These are phyloP conservation scores for Lipomyces spencermartinsiae DNA, from an alignment of 805 yeast genomes.

Conservation along the genomic window DNA sequence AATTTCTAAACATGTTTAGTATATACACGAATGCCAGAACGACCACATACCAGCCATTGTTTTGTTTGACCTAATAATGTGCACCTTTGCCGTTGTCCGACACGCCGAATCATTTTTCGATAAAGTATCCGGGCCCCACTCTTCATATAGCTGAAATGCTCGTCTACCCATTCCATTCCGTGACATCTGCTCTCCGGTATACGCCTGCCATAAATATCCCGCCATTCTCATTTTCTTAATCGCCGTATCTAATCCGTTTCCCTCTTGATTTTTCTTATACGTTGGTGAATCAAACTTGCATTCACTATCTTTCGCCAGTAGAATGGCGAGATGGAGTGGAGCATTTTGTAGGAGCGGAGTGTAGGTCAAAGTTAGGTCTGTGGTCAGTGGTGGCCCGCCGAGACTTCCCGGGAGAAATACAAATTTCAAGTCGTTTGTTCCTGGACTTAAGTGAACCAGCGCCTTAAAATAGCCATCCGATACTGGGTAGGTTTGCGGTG, in stretches of 20 bases:
- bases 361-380: slow-evolving; percentile 52
- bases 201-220: slow-evolving; percentile 88
- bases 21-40: background rate
- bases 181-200: slow-evolving; percentile 87
- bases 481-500: slow-evolving; percentile 74
- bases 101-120: slow-evolving; percentile 53
- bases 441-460: slow-evolving; percentile 70
- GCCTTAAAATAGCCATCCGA: slow-evolving; percentile 77
- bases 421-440: slow-evolving; percentile 64
- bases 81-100: slow-evolving; percentile 76
- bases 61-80: slow-evolving; percentile 69
- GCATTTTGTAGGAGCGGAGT: slow-evolving; percentile 67
- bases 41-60: slow-evolving; percentile 54
- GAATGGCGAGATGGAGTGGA: slow-evolving; percentile 79
- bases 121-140: slow-evolving; percentile 60
- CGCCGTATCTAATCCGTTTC: slow-evolving; percentile 72
- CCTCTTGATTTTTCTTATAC: slow-evolving; percentile 57
- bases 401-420: slow-evolving; percentile 42
- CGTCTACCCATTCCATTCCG: slow-evolving; percentile 78
- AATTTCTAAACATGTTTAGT: slow-evolving; percentile 53
- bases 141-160: slow-evolving; percentile 77
- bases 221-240: slow-evolving; percentile 77
- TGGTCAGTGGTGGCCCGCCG: background rate
- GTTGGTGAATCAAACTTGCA: slow-evolving; percentile 60
- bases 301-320: slow-evolving; percentile 79